phyloP scores from a whole-genome alignment of 176 grass and related monocot genomes.

The Avena eriantha region DNA sequence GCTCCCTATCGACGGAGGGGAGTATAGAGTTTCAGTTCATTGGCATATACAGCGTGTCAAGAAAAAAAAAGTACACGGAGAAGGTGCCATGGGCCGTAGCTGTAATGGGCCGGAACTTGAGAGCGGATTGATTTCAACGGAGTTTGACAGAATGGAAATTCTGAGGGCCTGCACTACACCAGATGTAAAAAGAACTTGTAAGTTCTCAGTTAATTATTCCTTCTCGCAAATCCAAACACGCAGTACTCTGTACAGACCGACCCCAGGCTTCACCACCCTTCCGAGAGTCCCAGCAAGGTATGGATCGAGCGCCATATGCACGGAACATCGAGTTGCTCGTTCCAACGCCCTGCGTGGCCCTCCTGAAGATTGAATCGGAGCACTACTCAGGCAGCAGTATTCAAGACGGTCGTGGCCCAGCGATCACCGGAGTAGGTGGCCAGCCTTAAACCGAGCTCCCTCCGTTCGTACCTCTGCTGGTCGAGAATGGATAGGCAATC shows the following conservation, averaged over 20 bases:
- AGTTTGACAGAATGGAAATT: neutral
- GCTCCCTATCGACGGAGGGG: too few relatives aligned
- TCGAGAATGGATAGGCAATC: slow-evolving; percentile 40
- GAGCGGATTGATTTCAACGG: neutral
- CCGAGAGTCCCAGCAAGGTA: too few relatives aligned
- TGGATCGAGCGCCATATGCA: too few relatives aligned
- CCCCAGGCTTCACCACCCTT: too few relatives aligned
- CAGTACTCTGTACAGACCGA: neutral
- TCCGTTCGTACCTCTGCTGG: neutral
- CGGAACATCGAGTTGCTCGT: neutral
- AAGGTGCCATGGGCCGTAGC: neutral
- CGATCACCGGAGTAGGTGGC: slow-evolving; percentile 5
- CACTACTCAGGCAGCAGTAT: neutral
- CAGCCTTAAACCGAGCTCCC: neutral
- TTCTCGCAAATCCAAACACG: neutral
- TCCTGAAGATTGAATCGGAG: neutral
- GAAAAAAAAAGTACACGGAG: too few relatives aligned
- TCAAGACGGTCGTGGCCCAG: neutral
- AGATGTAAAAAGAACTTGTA: neutral
- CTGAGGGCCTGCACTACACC: neutral
- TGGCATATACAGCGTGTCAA: too few relatives aligned
- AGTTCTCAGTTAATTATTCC: neutral
- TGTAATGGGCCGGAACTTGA: neutral
- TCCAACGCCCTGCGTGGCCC: neutral
- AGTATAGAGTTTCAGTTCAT: too few relatives aligned